Evolutionary conservation across 2,329 filamentous ascomycete genomes (phyloP), one percentile per base, ranked within the genome.

Genomic region (Colletotrichum siamense): DNA sequence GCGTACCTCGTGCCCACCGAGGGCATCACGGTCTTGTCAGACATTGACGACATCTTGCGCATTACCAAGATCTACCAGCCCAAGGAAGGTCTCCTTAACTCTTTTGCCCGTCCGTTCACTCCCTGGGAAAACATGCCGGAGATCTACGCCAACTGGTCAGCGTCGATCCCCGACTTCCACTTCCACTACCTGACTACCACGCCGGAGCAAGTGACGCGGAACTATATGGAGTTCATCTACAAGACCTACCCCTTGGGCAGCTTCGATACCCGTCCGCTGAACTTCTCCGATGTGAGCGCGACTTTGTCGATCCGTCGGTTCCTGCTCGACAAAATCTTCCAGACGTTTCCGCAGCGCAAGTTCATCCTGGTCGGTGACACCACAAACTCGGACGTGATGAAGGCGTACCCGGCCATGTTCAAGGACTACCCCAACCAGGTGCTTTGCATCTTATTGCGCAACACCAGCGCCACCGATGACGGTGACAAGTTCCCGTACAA

Each of bases 111-210:
- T 6, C 88, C 93, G 0, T 96, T 95, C 82, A 89, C 88, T 0
- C 88, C 91, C 0, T 96, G 94, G 94, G 88, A 93, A 88, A 94
- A 96, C 84, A 96, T 96, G 95, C 94, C 94, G 0, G 88, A 92
- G 4, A 93, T 96, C 79, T 96, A 95, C 82, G 91, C 92, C 78
- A 95, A 95, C 81, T 96, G 94, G 94, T 92, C 90, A 2, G 85
- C 85, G n/a, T 91, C 88, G 26, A 87, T 95, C 16, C 89, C 91
- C 0, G 89, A 95, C 80, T 88, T 93, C 77, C 94, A 96, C 82
- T 96, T 96, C 87, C 94, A 96, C 85, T 96, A 96, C 85, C 88
- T 96, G 24, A 96, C 94, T 1, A 96, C 94, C 0, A 95, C 94
- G 0, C 94, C 94, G 0, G 94, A 96, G 84, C 94, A 96, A 82